These are phyloP conservation scores for Moniliophthora roreri DNA, from an alignment of 1,284 basidiomycete species.

Conservation along the genomic window DNA sequence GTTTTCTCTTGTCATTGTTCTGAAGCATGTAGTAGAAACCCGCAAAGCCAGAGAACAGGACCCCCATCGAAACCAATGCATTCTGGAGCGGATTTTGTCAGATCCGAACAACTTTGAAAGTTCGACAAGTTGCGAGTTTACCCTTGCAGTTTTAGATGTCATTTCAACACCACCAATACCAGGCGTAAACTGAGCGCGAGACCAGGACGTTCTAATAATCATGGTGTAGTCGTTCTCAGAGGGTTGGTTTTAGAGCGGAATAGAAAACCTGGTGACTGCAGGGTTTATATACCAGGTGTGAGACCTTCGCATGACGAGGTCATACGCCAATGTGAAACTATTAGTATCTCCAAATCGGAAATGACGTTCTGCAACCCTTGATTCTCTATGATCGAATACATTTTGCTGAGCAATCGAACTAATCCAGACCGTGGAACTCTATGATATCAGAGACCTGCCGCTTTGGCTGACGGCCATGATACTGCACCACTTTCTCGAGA, in stretches of 20 bases:
- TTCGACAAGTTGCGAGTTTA: background rate
- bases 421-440: conserved; percentile 1
- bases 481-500: conserved; percentile 17
- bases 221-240: background rate
- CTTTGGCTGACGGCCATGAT: conserved; percentile 17
- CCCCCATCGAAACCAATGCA: conserved; percentile 5
- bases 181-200: background rate
- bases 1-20: conserved; percentile 1
- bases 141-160: background rate
- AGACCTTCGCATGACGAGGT: too few species aligned
- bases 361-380: background rate
- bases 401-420: background rate
- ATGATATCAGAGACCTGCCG: conserved; percentile 19
- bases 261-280: too few species aligned
- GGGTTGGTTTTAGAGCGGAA: too few species aligned
- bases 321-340: too few species aligned
- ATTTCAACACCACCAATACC: background rate
- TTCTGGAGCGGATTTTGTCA: conserved; percentile 1
- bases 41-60: conserved; percentile 6
- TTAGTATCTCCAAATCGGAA: background rate
- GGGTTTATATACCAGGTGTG: too few species aligned
- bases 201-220: background rate
- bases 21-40: conserved; percentile 9
- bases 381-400: background rate
- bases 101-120: background rate